phyloP scores from a whole-genome alignment of 495 filamentous ascomycete species.

The Lindgomyces ingoldianus region DNA sequence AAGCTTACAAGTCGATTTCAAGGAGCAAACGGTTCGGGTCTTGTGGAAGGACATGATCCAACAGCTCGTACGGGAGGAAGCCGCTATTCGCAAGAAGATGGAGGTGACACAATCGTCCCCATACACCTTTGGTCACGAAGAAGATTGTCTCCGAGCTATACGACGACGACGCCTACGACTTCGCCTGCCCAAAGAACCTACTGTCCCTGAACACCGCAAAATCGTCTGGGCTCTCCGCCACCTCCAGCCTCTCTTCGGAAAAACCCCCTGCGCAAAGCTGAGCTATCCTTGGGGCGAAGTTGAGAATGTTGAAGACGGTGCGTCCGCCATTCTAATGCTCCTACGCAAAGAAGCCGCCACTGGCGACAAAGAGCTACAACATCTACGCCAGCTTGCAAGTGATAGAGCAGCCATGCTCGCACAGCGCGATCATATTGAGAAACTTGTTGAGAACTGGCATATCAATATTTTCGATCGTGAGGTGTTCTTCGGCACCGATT shows the following conservation, averaged over 20 bases:
- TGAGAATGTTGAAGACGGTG: conserved; percentile 9
- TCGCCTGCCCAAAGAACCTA: background rate
- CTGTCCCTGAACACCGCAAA: background rate
- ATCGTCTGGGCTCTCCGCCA: conserved; percentile 7
- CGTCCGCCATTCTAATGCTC: background rate
- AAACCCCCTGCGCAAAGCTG: background rate
- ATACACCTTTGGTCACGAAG: conserved; percentile 14
- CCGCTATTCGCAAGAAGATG: background rate
- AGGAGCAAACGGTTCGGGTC: background rate
- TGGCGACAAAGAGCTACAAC: background rate
- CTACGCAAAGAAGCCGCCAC: conserved; percentile 15
- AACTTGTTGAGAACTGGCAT: background rate
- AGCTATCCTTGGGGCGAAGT: background rate
- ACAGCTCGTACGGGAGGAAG: background rate
- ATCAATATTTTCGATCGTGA: conserved; percentile 1
- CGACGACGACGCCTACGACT: conserved; percentile 7
- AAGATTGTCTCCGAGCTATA: conserved; percentile 19
- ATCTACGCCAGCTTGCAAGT: background rate
- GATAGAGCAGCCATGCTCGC: conserved; percentile 3
- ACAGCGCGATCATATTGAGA: background rate
- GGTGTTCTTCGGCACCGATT: too few species aligned
- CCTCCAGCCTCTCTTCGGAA: conserved; percentile 14
- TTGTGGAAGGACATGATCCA: background rate
- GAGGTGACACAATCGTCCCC: background rate
- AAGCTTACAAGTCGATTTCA: background rate